Evolutionary conservation across 2,329 filamentous ascomycete species (phyloP), one percentile per base, ranked within the genome.

Genomic region (Didymella arachidicola): DNA sequence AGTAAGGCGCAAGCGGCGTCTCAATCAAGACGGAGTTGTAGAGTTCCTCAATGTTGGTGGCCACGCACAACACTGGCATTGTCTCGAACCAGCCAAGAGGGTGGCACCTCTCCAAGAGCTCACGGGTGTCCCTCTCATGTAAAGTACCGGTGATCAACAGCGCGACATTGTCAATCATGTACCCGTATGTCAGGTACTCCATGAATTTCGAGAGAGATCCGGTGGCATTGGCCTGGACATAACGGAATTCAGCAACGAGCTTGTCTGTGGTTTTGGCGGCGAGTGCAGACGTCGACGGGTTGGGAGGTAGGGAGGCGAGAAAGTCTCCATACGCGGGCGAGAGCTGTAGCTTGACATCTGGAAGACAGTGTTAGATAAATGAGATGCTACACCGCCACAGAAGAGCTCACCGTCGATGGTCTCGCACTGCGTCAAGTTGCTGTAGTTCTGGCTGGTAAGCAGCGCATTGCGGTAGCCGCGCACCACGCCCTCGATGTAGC

Each of bases 131-230:
- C 76, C 95, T 88, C 81, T 99, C 96, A 80, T 99, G 95, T 29
- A 99, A 86, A 12, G 95, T 99, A 62, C 95, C 95, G 22, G 95
- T 99, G 79, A 99, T 99, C 72, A 99, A 87, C 39, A 99, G 89
- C 38, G 96, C 95, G 52, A 99, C 93, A 72, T 99, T 99, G 81
- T 99, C 95, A 79, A 99, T 99, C 95, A 99, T 99, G 84, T 99
- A 99, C 62, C 93, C 94, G 78, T 99, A 99, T 1, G 95, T 99
- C 61, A 99, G 83, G 79, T 97, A 99, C 79, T 98, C 93, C 87
- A 99, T 93, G 79, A 99, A 99, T 76, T 92, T 93, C 63, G 93
- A 89, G 36, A 97, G 87, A 1, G 93, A 92, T 16, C 95, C 95
- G 2, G 92, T 92, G 27, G 94, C 91, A 75, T 99, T 97, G 62